Evolutionary conservation across 208 protist genomes (phyloP), one percentile per base, ranked within the genome.

Genomic region (Porcisia hertigi): DNA sequence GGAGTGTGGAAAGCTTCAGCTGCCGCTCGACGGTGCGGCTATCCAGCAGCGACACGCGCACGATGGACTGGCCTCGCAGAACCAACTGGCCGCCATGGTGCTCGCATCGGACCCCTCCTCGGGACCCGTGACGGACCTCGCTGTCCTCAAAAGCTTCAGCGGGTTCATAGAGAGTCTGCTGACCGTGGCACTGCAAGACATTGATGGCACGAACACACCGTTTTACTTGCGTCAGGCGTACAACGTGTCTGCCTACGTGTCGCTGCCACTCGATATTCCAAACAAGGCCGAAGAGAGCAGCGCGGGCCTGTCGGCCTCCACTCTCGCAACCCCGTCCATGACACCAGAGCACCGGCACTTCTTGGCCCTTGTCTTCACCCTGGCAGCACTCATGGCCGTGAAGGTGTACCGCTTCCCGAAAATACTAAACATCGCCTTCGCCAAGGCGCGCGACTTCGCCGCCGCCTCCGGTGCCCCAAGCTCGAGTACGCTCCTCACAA

Each of bases 391-490:
- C 16, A 93, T 93, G 84, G 85, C 85, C n/a, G 93, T 97, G 55
- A 97, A 97, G 82, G 88, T 97, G 60, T 97, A 95, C 74, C 91
- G 89, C 53, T 90, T 97, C 57, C 93, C 93, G 39, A 90, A 83
- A 66, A 75, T 95, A 54, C 81, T 97, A 7, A 95, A 93, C 75
- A 55, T 60, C 59, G 86, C 83, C 49, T 95, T 95, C 75, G 58
- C 81, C 41, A 91, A 92, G 62, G 91, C 91, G n/a, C 83, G 89
- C 25, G 93, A 95, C 67, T 73, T 92, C 3, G 84, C 82, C 0
- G 53, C 65, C 59, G 78, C 77, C 23, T 82, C 88, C 25, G 84
- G 86, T 62, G 84, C 81, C 66, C 64, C 55, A 55, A 73, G 66
- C 43, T 39, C 89, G n/a, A 88, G 90, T 77, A 69, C 81, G 62